Evolutionary conservation across 2,329 filamentous ascomycete genomes (phyloP).

Genomic region (Epichloe sylvatica): DNA sequence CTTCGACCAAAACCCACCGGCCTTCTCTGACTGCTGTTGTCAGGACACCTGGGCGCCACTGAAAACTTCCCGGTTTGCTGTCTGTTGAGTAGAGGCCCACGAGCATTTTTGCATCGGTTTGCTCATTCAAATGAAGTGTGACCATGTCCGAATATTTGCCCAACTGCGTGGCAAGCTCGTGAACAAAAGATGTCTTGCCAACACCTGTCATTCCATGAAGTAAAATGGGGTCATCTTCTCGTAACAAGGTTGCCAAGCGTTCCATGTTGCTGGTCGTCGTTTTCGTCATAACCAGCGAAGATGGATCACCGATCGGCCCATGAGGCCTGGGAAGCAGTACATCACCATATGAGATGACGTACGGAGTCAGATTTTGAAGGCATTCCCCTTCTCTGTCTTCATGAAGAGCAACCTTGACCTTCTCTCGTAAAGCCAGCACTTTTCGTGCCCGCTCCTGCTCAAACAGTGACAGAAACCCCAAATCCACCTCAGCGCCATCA

Average conservation of each 20-base stretch:
- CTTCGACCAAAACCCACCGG: conserved; percentile 93
- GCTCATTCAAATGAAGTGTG: conserved; percentile 91
- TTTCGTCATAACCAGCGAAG: conserved; percentile 50
- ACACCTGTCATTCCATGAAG: conserved; percentile 72
- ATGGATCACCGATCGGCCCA: conserved; percentile 30
- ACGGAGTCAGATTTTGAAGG: conserved; percentile 37
- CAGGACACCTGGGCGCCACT: conserved; percentile 82
- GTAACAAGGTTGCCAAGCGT: conserved; percentile 52
- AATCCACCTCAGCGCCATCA: conserved; percentile 67
- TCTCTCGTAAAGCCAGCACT: conserved; percentile 27
- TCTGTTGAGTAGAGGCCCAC: conserved; percentile 90
- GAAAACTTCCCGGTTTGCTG: conserved; percentile 73
- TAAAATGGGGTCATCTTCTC: conserved; percentile 56
- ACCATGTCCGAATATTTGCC: conserved; percentile 73
- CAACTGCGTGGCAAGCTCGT: conserved; percentile 67
- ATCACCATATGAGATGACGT: conserved; percentile 51
- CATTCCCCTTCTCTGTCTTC: conserved; percentile 6
- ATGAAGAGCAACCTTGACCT: conserved; percentile 16
- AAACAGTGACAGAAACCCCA: conserved; percentile 52
- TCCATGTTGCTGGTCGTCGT: conserved; percentile 64
- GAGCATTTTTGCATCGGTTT: conserved; percentile 93
- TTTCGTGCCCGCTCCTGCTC: conserved; percentile 40
- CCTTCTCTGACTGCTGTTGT: conserved; percentile 90
- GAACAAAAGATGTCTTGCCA: conserved; percentile 79
- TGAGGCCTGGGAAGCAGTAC: conserved; percentile 53